Base-by-base conservation (phyloP, 768 basidiomycete genomes). In the Clathrus columnatus region DNA sequence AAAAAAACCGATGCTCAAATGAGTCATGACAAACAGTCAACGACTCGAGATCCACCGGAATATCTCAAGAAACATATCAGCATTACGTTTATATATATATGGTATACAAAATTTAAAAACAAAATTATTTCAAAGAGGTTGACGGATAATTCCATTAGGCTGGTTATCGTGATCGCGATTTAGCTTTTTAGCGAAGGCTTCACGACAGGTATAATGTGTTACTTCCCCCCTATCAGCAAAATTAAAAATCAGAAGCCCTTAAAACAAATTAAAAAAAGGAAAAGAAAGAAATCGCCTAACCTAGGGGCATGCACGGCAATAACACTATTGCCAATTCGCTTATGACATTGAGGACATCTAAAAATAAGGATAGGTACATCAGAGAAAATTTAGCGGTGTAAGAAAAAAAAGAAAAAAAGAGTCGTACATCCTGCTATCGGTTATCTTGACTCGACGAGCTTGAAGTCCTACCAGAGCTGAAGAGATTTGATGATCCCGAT, bases 331-430 rank as follows among this genome's bases (percentile, higher is more conserved):
- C 94, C 94, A 21, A 98, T 72, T 16, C 94, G 82, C 63, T 98
- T 97, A 65, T 93, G 89, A 64, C 95, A 97, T 67, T 94, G 89
- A 0, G 94, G 94, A 62, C 94, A 98, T 69, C 93, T 95, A 60
- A 16, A 58, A 53, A 56, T 0, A 24, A 14, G 30, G n/a, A n/a
- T n/a, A n/a, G n/a, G n/a, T n/a, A n/a, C n/a, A n/a, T n/a, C n/a
- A n/a, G n/a, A n/a, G n/a, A n/a, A 46, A 50, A 20, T 54, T 43
- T 41, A 47, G 59, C 18, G 48, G 48, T 53, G 51, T 53, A 17
- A 48, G 36, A 49, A 47, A 28, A 16, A 43, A 48, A 46, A 28
- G 1, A 42, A 41, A 54, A 17, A 26, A 11, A 41, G 7, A 20
- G 16, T 78, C 89, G 59, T 62, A 96, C 94, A 98, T 93, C 62